Base-by-base conservation (phyloP, 2,329 filamentous ascomycete species). In the Sclerotinia minor region DNA sequence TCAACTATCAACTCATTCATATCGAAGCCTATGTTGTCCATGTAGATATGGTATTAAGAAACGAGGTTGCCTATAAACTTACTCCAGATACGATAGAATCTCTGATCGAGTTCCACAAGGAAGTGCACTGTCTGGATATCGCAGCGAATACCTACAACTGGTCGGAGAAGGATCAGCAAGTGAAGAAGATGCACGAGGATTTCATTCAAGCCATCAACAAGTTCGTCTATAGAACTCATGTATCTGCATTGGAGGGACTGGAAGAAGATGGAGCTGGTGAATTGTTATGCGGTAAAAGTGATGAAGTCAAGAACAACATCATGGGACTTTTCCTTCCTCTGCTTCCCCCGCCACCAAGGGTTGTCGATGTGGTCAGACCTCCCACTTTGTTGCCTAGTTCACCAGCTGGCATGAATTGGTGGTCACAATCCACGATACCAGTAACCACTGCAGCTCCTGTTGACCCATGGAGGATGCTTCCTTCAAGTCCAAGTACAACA, bases 11-110 rank as follows among this genome's bases (percentile, higher is more conserved):
- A 82, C 87, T 97, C 77, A 83, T 97, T 77, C 92, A 97, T 79
- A 83, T 98, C 75, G 94, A 98, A 81, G 95, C 95, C 64, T 99
- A 99, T 79, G 94, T 98, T 75, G 95, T 99, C 70, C 94, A 98
- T 80, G 93, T 99, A 80, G 95, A 99, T 83, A 97, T 98, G 93
- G 94, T 99, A 69, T 88, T 96, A 76, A 91, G 94, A 80, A 95
- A 96, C 79, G 95, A 98, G 83, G 93, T 99, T 76, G 95, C 94
- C 73, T 98, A 94, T 86, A 99, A 99, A 86, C 86, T 99, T 76
- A 98, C 94, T 32, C 87, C 89, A 68, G 95, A 98, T 78, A 93
- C 94, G 70, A 99, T 99, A 81, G 93, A 97, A 76, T 82, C 91
- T 64, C 87, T 99, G 72, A 90, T 97, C 78, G 92, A 97, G 79